Evolutionary conservation across 2,329 filamentous ascomycete species (phyloP), one percentile per base, ranked within the genome.

Genomic region (Tolypocladium tropicale): DNA sequence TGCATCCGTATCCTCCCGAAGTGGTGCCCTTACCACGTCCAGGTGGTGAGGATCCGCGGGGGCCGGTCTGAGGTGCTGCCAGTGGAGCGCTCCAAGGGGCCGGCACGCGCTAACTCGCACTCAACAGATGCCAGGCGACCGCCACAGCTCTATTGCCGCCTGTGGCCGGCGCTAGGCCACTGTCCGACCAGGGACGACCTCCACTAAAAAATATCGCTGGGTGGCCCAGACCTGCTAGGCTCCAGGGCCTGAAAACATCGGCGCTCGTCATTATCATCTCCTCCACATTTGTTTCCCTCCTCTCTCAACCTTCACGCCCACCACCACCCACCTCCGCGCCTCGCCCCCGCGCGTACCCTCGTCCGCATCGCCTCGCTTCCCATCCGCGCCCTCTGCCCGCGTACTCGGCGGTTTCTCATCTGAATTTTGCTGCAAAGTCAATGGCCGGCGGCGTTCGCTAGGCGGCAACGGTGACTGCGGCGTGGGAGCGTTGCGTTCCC

Each of bases 361-460:
- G 18, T 28, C 46, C 39, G 52, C 36, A n/a, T 28, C 32, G 48
- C 21, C 49, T 48, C 30, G 39, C 41, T 56, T 56, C 53, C 32
- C 50, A 25, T 18, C 50, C n/a, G 14, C 48, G 57, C 59, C 57
- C 46, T 32, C 46, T 33, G 28, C 46, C 21, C 46, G 18, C 28
- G 33, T 33, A 9, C 28, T 30, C 46, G 28, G 53, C 52, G 60
- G 56, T 55, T 55, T 54, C 37, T 59, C n/a, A n/a, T 52, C 57
- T 53, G 53, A 54, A 48, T 58, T 59, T 58, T 55, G 57, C 57
- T 61, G 59, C 58, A 57, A 70, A 67, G 78, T 75, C 77, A 79
- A 83, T 83, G 81, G 76, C 76, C 77, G 73, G 75, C 70, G 72
- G 76, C 73, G 76, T 76, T 72, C 74, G 76, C 69, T 83, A 82